Conservation (phyloP, 2,329 filamentous ascomycete genomes). For the Falciphora oryzae region DNA sequence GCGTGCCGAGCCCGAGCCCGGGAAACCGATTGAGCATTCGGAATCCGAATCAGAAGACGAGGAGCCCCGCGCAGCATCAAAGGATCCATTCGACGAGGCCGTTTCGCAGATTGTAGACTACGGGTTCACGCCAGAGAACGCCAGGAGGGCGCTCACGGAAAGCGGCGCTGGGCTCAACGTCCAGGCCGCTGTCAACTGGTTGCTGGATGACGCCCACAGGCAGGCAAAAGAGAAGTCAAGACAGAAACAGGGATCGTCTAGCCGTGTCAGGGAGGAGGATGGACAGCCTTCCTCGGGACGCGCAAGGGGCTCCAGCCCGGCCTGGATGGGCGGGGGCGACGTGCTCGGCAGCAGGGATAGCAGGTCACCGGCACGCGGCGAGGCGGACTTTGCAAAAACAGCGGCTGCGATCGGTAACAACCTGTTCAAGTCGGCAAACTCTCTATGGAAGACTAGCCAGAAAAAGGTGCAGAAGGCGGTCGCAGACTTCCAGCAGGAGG, state of each 20-base stretch:
- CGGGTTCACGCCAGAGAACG: slow-evolving; percentile 82
- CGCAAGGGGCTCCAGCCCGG: slow-evolving; percentile 38
- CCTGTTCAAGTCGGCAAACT: slow-evolving; percentile 89
- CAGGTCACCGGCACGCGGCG: slow-evolving; percentile 48
- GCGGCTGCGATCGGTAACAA: slow-evolving; percentile 78
- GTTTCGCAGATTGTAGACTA: slow-evolving; percentile 90
- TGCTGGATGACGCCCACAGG: slow-evolving; percentile 85
- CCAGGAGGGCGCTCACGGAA: slow-evolving; percentile 71
- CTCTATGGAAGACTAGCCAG: slow-evolving; percentile 88
- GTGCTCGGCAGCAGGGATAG: slow-evolving; percentile 45
- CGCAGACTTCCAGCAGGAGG: slow-evolving; percentile 70
- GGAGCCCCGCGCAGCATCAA: slow-evolving; percentile 18
- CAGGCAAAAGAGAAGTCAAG: slow-evolving; percentile 69
- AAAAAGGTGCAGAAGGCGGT: slow-evolving; percentile 92
- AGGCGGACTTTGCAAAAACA: slow-evolving; percentile 72
- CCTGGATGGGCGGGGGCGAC: slow-evolving; percentile 59
- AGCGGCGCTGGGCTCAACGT: slow-evolving; percentile 76
- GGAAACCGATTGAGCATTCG: slow-evolving; percentile 49
- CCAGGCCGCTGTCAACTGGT: slow-evolving; percentile 80
- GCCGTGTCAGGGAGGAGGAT: slow-evolving; percentile 22
- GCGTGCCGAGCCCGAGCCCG: slow-evolving; percentile 40
- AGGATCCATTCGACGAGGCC: slow-evolving; percentile 69
- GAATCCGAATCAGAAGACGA: slow-evolving; percentile 43
- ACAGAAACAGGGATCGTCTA: slow-evolving; percentile 13
- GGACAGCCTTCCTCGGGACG: slow-evolving; percentile 20